phyloP scores from a whole-genome alignment of 768 basidiomycete genomes.

The Mycena amicta region DNA sequence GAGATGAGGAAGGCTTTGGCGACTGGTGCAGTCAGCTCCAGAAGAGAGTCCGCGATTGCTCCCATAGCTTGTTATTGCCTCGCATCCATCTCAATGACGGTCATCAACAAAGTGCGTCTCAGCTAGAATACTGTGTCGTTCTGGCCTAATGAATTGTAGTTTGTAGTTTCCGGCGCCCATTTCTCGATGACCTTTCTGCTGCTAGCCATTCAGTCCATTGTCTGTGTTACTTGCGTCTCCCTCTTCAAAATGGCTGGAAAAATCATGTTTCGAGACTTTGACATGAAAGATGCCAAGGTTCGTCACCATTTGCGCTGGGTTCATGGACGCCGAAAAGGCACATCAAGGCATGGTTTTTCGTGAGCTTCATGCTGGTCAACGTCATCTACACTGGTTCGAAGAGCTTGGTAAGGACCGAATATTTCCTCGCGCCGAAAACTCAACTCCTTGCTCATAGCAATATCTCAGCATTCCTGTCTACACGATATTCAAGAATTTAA shows the following conservation, averaged over 20 bases:
- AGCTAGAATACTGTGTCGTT: background rate
- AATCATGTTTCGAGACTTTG: conserved; percentile 85
- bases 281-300: conserved; percentile 65
- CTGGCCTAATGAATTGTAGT: conserved; percentile 46
- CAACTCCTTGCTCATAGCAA: conserved; percentile 62
- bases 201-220: conserved; percentile 85
- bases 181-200: conserved; percentile 99
- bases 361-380: conserved; percentile 86
- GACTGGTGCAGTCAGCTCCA: conserved; percentile 31
- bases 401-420: conserved; percentile 70
- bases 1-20: conserved; percentile 38
- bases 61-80: conserved; percentile 89
- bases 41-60: conserved; percentile 49
- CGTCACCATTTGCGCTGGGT: too few species aligned
- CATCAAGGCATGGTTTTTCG: conserved; percentile 89
- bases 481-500: conserved; percentile 99
- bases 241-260: conserved; percentile 73
- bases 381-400: conserved; percentile 99
- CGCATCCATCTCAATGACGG: conserved; percentile 95
- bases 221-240: conserved; percentile 81
- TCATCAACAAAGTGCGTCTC: conserved; percentile 85
- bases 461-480: conserved; percentile 90
- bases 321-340: too few species aligned
- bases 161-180: conserved; percentile 88
- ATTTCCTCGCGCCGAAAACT: background rate